Base-by-base conservation (phyloP, 805 yeast species). In the Starmerella bombi region DNA sequence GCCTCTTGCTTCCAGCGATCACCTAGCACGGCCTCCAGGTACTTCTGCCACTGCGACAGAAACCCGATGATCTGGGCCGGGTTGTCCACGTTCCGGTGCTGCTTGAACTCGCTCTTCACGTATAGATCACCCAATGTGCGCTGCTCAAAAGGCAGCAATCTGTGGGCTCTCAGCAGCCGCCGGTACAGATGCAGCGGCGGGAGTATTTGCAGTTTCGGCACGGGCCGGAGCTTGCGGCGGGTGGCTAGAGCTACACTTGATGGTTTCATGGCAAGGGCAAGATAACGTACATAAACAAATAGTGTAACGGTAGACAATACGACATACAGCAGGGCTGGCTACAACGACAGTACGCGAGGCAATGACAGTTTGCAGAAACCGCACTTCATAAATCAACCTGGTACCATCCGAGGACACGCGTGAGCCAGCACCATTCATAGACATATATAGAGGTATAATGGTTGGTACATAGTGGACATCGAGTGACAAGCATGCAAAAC, bases 31-130 rank as follows among this genome's bases (percentile, higher is more conserved):
- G 54, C 49, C 49, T 62, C 65, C 10, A 57, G 52, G 39, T 65
- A 65, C 42, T 60, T 58, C 59, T 91, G 98, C 99, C 99, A 91
- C 45, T 83, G 78, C 1, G 93, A 75, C 46, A 91, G 66, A 52
- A 91, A 91, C 9, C 96, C 98, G 9, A 91, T 85, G 25, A 91
- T 84, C 55, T 88, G 93, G 19, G 84, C 67, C 3, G 99, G 97
- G 58, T 91, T 85, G 49, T 84, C 94, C 5, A 79, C 71, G 36
- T 65, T 60, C 44, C 75, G 72, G 61, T 91, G 98, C 5, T 86
- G 78, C 52, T 76, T 75, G 65, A 91, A 91, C 62, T 91, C 99
- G 27, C 77, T 72, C 56, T 76, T 80, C 38, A 88, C 94, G 58
- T 91, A 91, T 50, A 74, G 69, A 59, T 91, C 95, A 3, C 98